A percentile compares a stretch with the other conserved stretches of the same genome.
Conservation (phyloP, 2,329 filamentous ascomycete species). For the Xylariaceae sp. region DNA sequence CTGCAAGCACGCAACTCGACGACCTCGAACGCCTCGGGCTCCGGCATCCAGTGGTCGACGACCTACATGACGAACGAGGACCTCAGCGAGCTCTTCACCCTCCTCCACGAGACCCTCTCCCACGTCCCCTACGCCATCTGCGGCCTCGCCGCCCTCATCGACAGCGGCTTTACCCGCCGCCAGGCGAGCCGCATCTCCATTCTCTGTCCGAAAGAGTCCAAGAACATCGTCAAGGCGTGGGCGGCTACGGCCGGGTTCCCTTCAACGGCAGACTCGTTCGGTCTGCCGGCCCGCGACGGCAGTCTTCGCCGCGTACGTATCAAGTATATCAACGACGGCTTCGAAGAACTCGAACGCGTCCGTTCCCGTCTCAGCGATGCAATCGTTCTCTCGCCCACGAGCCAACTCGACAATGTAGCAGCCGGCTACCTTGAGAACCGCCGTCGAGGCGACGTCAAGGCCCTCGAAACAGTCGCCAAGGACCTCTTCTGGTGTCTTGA, state of each 20-base stretch:
- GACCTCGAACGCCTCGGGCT: neutral
- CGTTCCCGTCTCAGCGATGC: conserved; percentile 18
- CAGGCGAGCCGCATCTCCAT: conserved; percentile 36
- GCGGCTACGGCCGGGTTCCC: conserved; percentile 34
- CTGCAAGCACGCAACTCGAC: conserved; percentile 1
- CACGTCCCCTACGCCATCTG: conserved; percentile 44
- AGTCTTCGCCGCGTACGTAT: conserved; percentile 34
- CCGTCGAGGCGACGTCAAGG: conserved; percentile 5
- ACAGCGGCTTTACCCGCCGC: conserved; percentile 37
- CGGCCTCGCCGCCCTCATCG: conserved; percentile 41
- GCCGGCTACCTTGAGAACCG: conserved; percentile 23
- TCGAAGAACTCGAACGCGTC: conserved; percentile 28
- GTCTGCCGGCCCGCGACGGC: conserved; percentile 38
- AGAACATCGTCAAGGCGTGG: conserved; percentile 39
- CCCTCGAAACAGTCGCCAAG: conserved; percentile 16
- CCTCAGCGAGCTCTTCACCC: conserved; percentile 36
- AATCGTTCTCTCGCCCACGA: conserved; percentile 23
- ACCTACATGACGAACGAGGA: conserved; percentile 27
- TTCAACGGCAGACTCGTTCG: conserved; percentile 37
- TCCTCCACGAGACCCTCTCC: conserved; percentile 37
- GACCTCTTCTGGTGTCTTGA: conserved; percentile 27
- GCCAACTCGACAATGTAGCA: conserved; percentile 28
- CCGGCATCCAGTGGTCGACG: conserved; percentile 15
- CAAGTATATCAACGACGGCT: conserved; percentile 33
- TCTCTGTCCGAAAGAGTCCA: conserved; percentile 36